phyloP scores from a whole-genome alignment of 176 grass and related monocot genomes.

The Carex kokanica region DNA sequence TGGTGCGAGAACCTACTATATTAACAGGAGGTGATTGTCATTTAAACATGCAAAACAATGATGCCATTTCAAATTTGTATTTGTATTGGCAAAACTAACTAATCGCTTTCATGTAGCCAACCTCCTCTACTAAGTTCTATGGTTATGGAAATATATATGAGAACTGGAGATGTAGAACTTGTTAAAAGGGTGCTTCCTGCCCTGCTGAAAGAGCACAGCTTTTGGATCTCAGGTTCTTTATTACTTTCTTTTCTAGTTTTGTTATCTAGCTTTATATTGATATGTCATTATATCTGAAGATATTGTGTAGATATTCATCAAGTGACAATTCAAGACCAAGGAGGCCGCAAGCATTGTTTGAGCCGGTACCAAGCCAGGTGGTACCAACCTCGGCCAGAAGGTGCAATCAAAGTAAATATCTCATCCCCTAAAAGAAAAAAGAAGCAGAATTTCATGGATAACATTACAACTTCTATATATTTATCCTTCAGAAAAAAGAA shows the following conservation, averaged over 20 bases:
- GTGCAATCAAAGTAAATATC: conserved; percentile 63
- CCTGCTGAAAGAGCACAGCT: conserved; percentile 80
- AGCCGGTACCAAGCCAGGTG: conserved; percentile 77
- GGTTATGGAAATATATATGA: conserved; percentile 65
- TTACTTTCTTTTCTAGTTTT: conserved; percentile 22
- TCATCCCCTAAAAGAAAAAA: not conserved
- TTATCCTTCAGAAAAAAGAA: not conserved
- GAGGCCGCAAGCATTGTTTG: conserved; percentile 49
- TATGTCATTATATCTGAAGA: conserved; percentile 9
- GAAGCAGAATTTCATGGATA: not conserved
- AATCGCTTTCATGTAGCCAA: conserved; percentile 47
- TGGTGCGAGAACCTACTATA: conserved; percentile 89
- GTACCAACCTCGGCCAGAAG: conserved; percentile 92
- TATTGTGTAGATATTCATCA: conserved; percentile 63
- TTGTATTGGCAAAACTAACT: not conserved
- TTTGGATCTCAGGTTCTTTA: conserved; percentile 91
- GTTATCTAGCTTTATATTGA: not conserved
- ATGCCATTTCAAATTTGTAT: conserved; percentile 13
- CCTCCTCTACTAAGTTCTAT: conserved; percentile 92
- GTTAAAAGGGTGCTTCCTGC: conserved; percentile 46
- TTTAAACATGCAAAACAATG: not conserved
- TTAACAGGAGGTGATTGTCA: conserved; percentile 66
- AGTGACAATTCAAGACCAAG: conserved; percentile 53
- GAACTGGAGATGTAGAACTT: conserved; percentile 60
- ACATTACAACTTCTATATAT: not conserved